Percentiles rank a stretch among this genome's conserved stretches.
These are phyloP conservation scores for Boletus rubroflammeus DNA, from an alignment of 768 basidiomycete species.

Conservation along the genomic window DNA sequence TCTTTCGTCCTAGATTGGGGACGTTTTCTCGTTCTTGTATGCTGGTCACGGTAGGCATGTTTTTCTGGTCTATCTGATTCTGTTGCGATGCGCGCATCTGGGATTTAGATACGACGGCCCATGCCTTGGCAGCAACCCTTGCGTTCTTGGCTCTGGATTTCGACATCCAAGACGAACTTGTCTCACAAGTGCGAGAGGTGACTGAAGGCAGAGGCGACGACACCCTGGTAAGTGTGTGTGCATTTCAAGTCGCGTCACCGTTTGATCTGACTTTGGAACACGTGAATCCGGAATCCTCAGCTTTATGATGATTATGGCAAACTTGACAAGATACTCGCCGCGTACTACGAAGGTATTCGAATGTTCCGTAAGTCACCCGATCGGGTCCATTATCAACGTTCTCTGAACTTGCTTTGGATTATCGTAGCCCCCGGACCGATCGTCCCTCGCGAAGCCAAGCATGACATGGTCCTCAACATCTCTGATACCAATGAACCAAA, in stretches of 20 bases:
- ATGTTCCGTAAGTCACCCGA: constrained; percentile 25
- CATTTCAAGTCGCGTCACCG: not conserved
- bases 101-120: constrained; percentile 29
- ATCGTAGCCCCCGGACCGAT: constrained; percentile 26
- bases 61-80: not conserved
- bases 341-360: constrained; percentile 28
- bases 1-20: constrained; percentile 40
- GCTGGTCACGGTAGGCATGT: constrained; percentile 50
- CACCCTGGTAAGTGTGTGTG: constrained; percentile 12
- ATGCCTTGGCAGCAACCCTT: constrained; percentile 30
- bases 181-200: constrained; percentile 25
- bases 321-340: constrained; percentile 27
- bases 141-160: constrained; percentile 29
- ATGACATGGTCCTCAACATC: constrained; percentile 23
- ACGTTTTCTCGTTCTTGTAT: constrained; percentile 48
- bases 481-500: constrained; percentile 8
- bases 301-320: constrained; percentile 24
- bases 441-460: constrained; percentile 26
- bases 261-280: not conserved
- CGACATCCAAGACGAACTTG: constrained; percentile 32
- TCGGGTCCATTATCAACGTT: not conserved
- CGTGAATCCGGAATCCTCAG: constrained; percentile 1
- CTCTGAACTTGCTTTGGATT: not conserved
- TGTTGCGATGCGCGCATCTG: not conserved
- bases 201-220: constrained; percentile 15